Evolutionary conservation across 108 stramenopile genomes (phyloP).

Genomic region (Aurantiochytrium sp.): DNA sequence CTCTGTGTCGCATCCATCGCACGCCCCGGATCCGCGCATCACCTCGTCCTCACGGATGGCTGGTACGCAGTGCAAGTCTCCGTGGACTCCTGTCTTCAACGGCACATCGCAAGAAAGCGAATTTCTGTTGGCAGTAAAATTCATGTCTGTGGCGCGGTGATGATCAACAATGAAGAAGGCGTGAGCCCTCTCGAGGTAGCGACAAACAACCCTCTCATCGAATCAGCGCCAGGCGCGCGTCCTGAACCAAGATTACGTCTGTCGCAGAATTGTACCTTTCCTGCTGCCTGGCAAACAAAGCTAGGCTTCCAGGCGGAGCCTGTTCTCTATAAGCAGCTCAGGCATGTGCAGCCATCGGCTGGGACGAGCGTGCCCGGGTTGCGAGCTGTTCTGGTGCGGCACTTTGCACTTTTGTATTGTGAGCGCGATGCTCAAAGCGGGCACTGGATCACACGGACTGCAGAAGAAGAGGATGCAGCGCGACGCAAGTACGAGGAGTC

Average conservation of each 20-base stretch:
- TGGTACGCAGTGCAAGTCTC: neutral
- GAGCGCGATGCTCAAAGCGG: neutral
- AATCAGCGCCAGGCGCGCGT: neutral
- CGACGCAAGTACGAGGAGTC: neutral
- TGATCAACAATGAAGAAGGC: neutral
- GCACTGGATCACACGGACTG: neutral
- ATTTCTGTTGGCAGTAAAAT: neutral
- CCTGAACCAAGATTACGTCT: neutral
- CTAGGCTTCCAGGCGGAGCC: neutral
- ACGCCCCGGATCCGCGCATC: neutral
- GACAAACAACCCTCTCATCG: neutral
- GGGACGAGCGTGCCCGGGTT: neutral
- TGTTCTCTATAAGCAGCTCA: neutral
- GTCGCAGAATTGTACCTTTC: neutral
- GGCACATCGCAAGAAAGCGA: neutral
- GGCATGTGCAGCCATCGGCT: neutral
- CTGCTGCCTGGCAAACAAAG: neutral
- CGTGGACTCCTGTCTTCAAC: neutral
- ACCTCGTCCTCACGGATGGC: neutral
- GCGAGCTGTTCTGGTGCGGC: neutral
- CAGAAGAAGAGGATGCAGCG: neutral
- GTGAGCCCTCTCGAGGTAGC: neutral
- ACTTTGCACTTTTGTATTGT: neutral
- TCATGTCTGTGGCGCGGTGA: neutral
- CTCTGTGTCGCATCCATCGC: neutral